Conservation (phyloP, 2,329 filamentous ascomycete species). For the Verticillium albo-atrum region DNA sequence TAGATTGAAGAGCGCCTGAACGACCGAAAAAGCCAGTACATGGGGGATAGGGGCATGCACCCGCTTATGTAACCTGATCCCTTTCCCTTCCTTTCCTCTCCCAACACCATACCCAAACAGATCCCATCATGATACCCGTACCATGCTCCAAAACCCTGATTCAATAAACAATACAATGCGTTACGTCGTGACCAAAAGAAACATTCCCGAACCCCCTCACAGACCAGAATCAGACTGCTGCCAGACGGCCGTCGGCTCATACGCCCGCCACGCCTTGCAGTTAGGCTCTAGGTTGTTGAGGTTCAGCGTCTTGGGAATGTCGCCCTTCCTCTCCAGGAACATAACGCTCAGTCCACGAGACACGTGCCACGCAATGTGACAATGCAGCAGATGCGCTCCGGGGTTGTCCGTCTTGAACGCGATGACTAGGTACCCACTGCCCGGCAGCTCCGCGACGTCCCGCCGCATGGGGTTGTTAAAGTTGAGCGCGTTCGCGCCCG, state of each 20-base stretch:
- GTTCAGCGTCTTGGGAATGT: constrained; percentile 10
- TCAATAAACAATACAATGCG: not conserved
- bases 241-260: constrained; percentile 8
- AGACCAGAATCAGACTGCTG: constrained; percentile 14
- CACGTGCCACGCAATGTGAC: constrained; percentile 47
- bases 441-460: constrained; percentile 39
- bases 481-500: constrained; percentile 22
- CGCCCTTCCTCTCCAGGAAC: constrained; percentile 36
- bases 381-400: constrained; percentile 42
- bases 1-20: no score
- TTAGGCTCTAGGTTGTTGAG: constrained; percentile 10
- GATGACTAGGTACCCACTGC: constrained; percentile 38
- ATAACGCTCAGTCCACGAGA: constrained; percentile 44
- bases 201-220: no score
- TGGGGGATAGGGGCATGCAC: no score
- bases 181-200: not conserved
- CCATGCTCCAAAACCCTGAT: not conserved
- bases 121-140: not conserved
- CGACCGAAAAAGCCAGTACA: no score
- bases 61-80: no score
- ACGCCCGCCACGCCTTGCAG: constrained; percentile 13
- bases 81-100: no score
- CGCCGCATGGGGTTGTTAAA: constrained; percentile 38
- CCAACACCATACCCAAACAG: not conserved
- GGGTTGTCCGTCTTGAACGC: constrained; percentile 47